Base-by-base conservation (phyloP, 2,329 filamentous ascomycete genomes). In the Tolypocladium capitatum region DNA sequence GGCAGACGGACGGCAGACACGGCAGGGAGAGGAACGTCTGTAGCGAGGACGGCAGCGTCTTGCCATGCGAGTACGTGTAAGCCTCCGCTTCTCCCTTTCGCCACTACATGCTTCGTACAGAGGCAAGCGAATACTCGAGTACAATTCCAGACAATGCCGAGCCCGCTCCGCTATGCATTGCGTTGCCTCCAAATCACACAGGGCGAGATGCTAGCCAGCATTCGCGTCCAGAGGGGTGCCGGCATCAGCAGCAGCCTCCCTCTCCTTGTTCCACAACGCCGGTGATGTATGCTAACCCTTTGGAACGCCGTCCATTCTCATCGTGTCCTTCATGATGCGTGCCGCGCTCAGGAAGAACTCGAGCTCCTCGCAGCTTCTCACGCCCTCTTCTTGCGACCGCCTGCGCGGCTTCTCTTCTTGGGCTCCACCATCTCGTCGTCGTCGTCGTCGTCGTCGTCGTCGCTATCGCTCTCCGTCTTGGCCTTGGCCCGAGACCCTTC, bases 381-480 rank as follows among this genome's bases (percentile, higher is more conserved):
- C 10, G 54, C 51, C 43, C 59, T 62, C 63, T 75, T 78, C 69
- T 73, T 78, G 61, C 72, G 75, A 27, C 69, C 66, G 14, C 70
- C 70, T 34, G 65, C 69, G 48, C 63, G 64, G 46, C 64, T 68
- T 57, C 66, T 69, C 58, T 70, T 74, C 63, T 73, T 74, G 10
- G 68, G 64, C 50, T 72, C 73, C 10, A 53, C 57, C 30, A 61
- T 60, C 35, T 73, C 72, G n/a, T 74, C 73, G 32, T 76, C 73
- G 49, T 67, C 75, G 31, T 74, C 74, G 52, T n/a, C n/a, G n/a
- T n/a, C n/a, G n/a, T 73, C 72, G n/a, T 74, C 73, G 32, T 76
- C 73, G 49, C 67, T 75, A 31, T 74, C 74, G 52, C 68, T 76
- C 55, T 78, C 76, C 2, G 63, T 64, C 59, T 76, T 76, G 46